These are phyloP conservation scores for Theobroma grandiflorum DNA, from an alignment of 441 rosid species.

Conservation along the genomic window DNA sequence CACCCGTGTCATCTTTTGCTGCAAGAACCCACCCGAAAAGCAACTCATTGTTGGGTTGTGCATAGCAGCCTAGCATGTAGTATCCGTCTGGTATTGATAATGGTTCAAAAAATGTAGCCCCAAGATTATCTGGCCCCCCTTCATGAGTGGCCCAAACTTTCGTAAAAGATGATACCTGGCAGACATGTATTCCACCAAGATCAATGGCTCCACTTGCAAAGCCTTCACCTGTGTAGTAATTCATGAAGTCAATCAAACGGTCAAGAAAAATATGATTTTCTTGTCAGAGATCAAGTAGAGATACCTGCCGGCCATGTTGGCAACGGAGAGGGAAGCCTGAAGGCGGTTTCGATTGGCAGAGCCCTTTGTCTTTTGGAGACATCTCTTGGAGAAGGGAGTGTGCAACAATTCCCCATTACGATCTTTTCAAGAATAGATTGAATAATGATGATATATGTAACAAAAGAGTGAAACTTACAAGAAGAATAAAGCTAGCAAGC, in stretches of 20 bases:
- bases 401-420: slow-evolving; percentile 59
- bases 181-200: slow-evolving; percentile 75
- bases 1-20: slow-evolving; percentile 44
- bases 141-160: slow-evolving; percentile 72
- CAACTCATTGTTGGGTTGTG: slow-evolving; percentile 67
- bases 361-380: slow-evolving; percentile 44
- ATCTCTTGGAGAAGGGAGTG: slow-evolving; percentile 11
- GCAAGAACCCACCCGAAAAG: slow-evolving; percentile 71
- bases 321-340: slow-evolving; percentile 72
- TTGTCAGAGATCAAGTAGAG: neutral
- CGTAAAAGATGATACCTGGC: slow-evolving; percentile 62
- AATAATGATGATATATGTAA: neutral
- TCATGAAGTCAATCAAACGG: neutral
- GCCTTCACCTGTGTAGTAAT: slow-evolving; percentile 53
- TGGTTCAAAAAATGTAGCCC: slow-evolving; percentile 86
- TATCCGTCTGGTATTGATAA: slow-evolving; percentile 57
- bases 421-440: neutral
- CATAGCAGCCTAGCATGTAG: slow-evolving; percentile 67
- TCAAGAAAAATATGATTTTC: neutral
- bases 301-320: slow-evolving; percentile 75
- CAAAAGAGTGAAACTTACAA: neutral
- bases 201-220: slow-evolving; percentile 72
- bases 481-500: neutral
- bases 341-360: slow-evolving; percentile 56
- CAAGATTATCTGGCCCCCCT: slow-evolving; percentile 78